These are phyloP conservation scores for Flaveria sonorensis DNA, from an alignment of 129 eudicot genomes.

Conservation along the genomic window DNA sequence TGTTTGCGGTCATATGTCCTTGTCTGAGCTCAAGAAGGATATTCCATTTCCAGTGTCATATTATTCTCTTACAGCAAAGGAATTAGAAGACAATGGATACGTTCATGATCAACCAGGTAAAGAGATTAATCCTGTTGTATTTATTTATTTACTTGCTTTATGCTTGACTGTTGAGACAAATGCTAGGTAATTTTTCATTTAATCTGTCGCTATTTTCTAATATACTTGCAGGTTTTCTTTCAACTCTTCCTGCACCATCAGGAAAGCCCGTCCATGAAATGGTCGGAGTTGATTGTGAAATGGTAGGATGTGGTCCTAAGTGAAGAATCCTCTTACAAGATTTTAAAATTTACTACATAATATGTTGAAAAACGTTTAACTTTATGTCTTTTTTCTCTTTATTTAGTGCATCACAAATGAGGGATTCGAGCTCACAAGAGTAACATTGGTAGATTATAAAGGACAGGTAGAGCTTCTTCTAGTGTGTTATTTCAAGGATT, in stretches of 20 bases:
- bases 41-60: conserved; percentile 78
- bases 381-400: background rate
- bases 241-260: conserved; percentile 72
- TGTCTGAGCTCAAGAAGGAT: conserved; percentile 45
- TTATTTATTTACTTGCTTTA: background rate
- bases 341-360: background rate
- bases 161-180: background rate
- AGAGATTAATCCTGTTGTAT: background rate
- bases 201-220: background rate
- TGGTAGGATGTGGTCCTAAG: conserved; percentile 47
- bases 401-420: conserved; percentile 66
- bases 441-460: conserved; percentile 65
- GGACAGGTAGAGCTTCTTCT: conserved; percentile 61
- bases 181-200: background rate
- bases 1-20: conserved; percentile 31
- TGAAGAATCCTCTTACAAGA: background rate
- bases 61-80: conserved; percentile 73
- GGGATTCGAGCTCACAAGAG: conserved; percentile 89
- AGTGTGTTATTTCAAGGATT: background rate
- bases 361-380: conserved; percentile 1
- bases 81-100: conserved; percentile 89
- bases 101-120: conserved; percentile 61
- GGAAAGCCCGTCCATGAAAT: conserved; percentile 61
- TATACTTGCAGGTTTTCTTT: conserved; percentile 58
- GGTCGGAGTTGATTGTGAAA: conserved; percentile 94